Evolutionary conservation across 192 early-diverging fungal species (phyloP), one percentile per base, ranked within the genome.

Genomic region (Chytriomyces confervae): DNA sequence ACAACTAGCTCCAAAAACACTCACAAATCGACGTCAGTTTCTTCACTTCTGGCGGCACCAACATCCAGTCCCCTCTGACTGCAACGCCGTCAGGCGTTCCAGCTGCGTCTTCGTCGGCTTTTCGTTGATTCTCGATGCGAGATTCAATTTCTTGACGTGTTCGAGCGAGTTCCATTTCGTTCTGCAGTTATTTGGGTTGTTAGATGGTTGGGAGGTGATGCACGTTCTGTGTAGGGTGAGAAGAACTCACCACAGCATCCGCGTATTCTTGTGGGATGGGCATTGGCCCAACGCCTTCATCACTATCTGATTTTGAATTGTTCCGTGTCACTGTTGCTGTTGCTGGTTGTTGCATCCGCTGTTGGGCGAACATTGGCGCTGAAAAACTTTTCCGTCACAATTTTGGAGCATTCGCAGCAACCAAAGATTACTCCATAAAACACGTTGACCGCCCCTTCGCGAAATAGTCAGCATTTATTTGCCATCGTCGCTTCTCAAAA

Each of bases 11-110:
- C 18, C 53, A 57, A 20, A 20, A 57, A 57, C 20, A 65, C 68
- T 62, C 27, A 79, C 77, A 20, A 27, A 77, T 57, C n/a, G 50
- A 47, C 43, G 60, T 63, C 69, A 72, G 61, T 53, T 70, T 71
- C 70, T 70, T 72, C 5, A 50, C 69, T 51, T 70, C 79, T 6
- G 79, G 79, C 53, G 79, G 79, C 8, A 80, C 79, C 20, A 70
- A 23, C 79, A 80, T 80, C 79, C 79, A 80, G 6, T 24, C 68
- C 5, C 68, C 79, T 27, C 79, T 18, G 16, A 20, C 61, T 27
- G 16, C 9, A 13, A 50, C 47, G 16, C 20, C 66, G 18, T 78
- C 61, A 36, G 2, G 16, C 49, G 20, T 23, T 16, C 16, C 74
- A 23, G 36, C 62, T 62, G 29, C 29, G 3, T 27, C 20, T 13